Evolutionary conservation across 2,329 filamentous ascomycete species (phyloP).

Genomic region (Botrytis medusae): DNA sequence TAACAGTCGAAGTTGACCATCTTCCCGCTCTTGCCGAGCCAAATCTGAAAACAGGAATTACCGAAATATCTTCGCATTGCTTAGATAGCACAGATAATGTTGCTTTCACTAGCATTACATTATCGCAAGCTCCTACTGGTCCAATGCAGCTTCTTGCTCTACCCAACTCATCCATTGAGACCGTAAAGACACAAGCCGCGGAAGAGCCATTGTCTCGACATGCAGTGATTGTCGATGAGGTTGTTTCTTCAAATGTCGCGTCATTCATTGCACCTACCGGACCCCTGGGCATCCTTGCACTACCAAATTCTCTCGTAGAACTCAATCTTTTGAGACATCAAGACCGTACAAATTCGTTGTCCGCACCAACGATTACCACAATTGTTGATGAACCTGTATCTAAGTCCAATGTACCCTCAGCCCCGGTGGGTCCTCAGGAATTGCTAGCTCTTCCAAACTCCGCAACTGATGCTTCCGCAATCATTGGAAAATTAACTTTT

Average conservation of each 20-base stretch:
- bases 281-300: constrained; percentile 47
- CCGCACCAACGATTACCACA: too few species aligned
- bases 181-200: not conserved
- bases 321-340: not conserved
- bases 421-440: constrained; percentile 40
- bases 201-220: not conserved
- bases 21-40: not conserved
- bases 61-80: not conserved
- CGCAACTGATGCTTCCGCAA: not conserved
- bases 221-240: not conserved
- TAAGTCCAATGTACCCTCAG: not conserved
- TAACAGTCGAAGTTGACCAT: not conserved
- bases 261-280: constrained; percentile 29
- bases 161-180: constrained; percentile 45
- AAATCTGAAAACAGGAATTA: not conserved
- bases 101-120: not conserved
- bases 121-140: constrained; percentile 28
- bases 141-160: constrained; percentile 50
- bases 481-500: not conserved
- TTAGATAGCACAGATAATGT: not conserved
- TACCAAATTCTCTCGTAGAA: constrained; percentile 48
- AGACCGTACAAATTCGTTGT: not conserved
- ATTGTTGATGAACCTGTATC: not conserved
- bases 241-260: constrained; percentile 37
- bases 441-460: constrained; percentile 55